These are phyloP conservation scores for Coccomyxa subellipsoidea DNA, from an alignment of 163 green algal genomes.

Conservation along the genomic window DNA sequence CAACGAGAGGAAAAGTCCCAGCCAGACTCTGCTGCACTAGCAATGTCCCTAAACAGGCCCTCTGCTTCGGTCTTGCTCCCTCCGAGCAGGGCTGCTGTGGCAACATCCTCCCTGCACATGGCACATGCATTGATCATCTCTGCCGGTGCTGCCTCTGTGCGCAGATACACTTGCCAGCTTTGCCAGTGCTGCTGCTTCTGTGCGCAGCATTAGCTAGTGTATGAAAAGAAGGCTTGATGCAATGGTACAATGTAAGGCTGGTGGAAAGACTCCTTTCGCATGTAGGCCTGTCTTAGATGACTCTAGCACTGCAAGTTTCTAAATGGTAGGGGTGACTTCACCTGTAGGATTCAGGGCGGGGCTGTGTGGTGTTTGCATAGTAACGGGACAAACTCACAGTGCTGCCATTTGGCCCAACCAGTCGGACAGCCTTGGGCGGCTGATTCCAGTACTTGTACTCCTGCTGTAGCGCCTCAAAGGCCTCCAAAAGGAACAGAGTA, in stretches of 20 bases:
- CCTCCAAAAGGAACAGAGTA: slow-evolving; percentile 43
- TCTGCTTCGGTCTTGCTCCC: background rate
- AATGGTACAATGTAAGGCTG: background rate
- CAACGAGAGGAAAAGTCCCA: slow-evolving; percentile 96
- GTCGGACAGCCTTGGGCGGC: slow-evolving; percentile 37
- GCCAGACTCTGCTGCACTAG: slow-evolving; percentile 84
- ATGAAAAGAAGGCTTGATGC: background rate
- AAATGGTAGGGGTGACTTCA: too few relatives aligned
- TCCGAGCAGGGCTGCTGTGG: slow-evolving; percentile 27
- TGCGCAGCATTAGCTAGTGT: background rate
- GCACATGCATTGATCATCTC: background rate
- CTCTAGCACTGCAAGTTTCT: too few relatives aligned
- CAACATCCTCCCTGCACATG: slow-evolving; percentile 55
- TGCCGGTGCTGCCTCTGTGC: background rate
- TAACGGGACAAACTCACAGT: slow-evolving; percentile 59
- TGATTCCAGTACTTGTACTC: slow-evolving; percentile 65
- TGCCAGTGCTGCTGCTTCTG: too few relatives aligned
- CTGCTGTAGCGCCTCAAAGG: slow-evolving; percentile 41
- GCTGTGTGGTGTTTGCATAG: slow-evolving; percentile 65
- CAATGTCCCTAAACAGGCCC: slow-evolving; percentile 72
- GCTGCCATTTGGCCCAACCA: slow-evolving; percentile 14
- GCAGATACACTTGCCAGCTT: background rate
- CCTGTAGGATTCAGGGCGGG: slow-evolving; percentile 85
- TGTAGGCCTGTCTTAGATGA: too few relatives aligned
- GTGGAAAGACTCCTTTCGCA: too few relatives aligned